Evolutionary conservation across 2,329 filamentous ascomycete species (phyloP).

Genomic region (Calonectria honghensis): DNA sequence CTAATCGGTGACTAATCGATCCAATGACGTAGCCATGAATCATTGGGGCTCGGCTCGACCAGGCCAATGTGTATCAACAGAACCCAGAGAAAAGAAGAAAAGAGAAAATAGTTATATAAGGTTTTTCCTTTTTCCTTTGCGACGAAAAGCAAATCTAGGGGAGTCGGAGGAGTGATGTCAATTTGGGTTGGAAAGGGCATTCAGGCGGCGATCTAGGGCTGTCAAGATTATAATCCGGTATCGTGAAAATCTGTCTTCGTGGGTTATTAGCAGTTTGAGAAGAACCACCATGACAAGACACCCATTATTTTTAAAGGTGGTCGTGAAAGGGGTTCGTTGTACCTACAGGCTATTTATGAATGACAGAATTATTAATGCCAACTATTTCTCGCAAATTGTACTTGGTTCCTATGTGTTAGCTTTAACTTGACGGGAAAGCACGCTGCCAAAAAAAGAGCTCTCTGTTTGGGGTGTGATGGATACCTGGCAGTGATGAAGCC

Average conservation of each 20-base stretch:
- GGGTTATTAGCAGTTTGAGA: constrained; percentile 41
- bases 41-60: constrained; percentile 44
- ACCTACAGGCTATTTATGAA: constrained; percentile 53
- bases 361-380: constrained; percentile 51
- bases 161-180: constrained; percentile 53
- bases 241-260: constrained; percentile 49
- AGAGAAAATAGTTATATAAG: constrained; percentile 56
- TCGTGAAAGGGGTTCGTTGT: constrained; percentile 45
- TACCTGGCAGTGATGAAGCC: background rate
- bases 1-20: constrained; percentile 61
- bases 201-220: constrained; percentile 50
- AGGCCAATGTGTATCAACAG: constrained; percentile 55
- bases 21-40: constrained; percentile 45
- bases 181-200: constrained; percentile 50
- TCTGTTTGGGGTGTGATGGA: too few relatives aligned
- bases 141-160: constrained; percentile 45
- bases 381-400: background rate
- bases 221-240: constrained; percentile 49
- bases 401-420: background rate
- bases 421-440: background rate
- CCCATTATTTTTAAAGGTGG: constrained; percentile 30
- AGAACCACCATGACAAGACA: constrained; percentile 39
- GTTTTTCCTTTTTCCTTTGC: constrained; percentile 53
- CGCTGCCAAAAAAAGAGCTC: background rate
- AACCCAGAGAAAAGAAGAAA: constrained; percentile 50